Base-by-base conservation (phyloP, 345 rosid species). In the thale cress (Arabidopsis thaliana) region DNA sequence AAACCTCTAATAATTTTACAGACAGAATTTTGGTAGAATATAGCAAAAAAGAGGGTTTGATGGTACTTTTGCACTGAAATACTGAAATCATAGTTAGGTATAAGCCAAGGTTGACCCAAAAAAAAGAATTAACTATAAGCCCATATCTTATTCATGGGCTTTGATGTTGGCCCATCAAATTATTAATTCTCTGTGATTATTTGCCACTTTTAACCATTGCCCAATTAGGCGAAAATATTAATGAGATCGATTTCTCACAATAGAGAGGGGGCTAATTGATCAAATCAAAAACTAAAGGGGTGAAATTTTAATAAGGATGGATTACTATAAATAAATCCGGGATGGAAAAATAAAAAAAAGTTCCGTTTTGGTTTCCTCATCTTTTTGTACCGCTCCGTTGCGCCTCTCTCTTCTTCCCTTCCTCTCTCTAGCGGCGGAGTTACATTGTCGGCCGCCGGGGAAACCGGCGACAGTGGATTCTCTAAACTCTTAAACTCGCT, bases 361-460 rank as follows among this genome's bases (percentile, higher is more conserved):
- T 45, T 45, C 33, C 12, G 33, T 28, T 59, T 67, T 67, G n/a
- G 72, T 59, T 24, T 72, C 73, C 73, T 24, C 74, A 65, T 72
- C 74, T 76, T 70, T 48, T 65, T 51, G 49, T 72, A 78, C 56
- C 63, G 66, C 72, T 78, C 81, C 77, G 41, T 78, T 59, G 24
- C 75, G 66, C 56, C 67, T 56, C 33, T 1, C 36, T 40, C 22
- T n/a, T 1, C 66, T 36, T 59, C 45, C 52, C 68, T 41, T 56
- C 69, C 55, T 52, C 81, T 67, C 74, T 51, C 63, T 81, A 78
- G 82, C 88, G 85, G 87, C 82, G 44, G 82, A 83, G 72, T 72
- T 59, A 38, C 84, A 80, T 82, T 86, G 78, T 70, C 74, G 42
- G 80, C 75, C 78, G 56, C 61, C 57, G 78, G 49, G 61, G 55